Percentiles rank a stretch among this genome's conserved stretches.
Evolutionary conservation across 495 filamentous ascomycete genomes (phyloP).

Genomic region (Penicillium flavigenum): DNA sequence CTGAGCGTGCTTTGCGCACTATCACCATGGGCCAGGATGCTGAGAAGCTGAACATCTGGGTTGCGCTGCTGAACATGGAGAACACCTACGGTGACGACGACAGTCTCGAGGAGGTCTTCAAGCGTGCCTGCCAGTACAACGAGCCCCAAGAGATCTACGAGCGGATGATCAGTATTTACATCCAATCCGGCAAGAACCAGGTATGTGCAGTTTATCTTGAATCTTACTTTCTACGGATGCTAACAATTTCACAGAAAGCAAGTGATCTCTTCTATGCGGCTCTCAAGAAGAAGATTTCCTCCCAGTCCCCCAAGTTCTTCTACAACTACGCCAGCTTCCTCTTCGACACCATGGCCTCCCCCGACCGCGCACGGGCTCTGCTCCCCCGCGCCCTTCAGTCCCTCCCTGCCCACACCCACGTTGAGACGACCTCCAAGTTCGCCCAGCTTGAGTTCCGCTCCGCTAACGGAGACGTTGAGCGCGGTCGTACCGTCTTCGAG

Average conservation of each 20-base stretch:
- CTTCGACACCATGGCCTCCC: conserved; percentile 63
- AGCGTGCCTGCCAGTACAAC: conserved; percentile 90
- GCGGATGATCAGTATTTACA: conserved; percentile 87
- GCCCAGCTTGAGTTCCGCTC: conserved; percentile 88
- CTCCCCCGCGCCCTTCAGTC: conserved; percentile 86
- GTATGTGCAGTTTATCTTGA: conserved; percentile 33
- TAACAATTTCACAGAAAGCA: conserved; percentile 66
- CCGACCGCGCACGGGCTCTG: conserved; percentile 72
- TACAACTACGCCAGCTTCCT: conserved; percentile 95
- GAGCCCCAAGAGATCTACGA: conserved; percentile 89
- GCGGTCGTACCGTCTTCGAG: conserved; percentile 92
- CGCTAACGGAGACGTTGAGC: conserved; percentile 78
- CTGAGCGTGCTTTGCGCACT: conserved; percentile 81
- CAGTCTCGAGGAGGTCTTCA: conserved; percentile 82
- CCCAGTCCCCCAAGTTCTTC: conserved; percentile 72
- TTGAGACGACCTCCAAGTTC: conserved; percentile 80
- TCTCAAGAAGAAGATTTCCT: conserved; percentile 80
- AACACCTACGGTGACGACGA: conserved; percentile 86
- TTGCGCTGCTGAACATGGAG: conserved; percentile 90
- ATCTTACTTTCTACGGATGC: conserved; percentile 14
- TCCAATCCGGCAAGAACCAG: conserved; percentile 79
- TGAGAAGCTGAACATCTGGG: conserved; percentile 94
- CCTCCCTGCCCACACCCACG: conserved; percentile 67
- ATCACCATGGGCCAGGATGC: conserved; percentile 84
- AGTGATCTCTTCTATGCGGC: conserved; percentile 83